phyloP scores from a whole-genome alignment of 108 stramenopile genomes.

The Schizochytrium sp. region DNA sequence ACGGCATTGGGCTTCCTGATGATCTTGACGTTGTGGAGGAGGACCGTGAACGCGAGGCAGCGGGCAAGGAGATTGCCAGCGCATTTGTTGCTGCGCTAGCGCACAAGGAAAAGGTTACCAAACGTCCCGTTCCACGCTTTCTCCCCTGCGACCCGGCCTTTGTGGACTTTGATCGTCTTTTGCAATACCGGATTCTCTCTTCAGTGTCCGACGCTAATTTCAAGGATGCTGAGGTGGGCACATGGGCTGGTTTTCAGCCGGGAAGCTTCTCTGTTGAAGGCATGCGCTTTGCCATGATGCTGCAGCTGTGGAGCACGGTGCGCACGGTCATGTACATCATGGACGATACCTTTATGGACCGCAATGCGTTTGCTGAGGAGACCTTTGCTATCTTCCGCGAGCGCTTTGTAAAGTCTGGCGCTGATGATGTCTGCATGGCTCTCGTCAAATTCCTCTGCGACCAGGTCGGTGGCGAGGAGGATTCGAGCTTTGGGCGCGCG shows the following conservation, averaged over 20 bases:
- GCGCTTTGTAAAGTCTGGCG: not conserved
- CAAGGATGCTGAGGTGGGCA: not conserved
- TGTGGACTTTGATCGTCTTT: not conserved
- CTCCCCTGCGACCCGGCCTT: slow-evolving; percentile 14
- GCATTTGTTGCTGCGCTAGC: not conserved
- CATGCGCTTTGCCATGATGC: not conserved
- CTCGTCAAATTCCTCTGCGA: not conserved
- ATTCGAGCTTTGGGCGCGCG: not conserved
- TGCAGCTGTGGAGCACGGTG: not conserved
- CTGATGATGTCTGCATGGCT: not conserved
- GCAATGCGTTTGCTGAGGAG: not conserved
- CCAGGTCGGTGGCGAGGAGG: not conserved
- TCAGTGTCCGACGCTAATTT: not conserved
- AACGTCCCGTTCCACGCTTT: not conserved
- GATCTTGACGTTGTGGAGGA: not conserved
- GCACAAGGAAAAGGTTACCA: not conserved
- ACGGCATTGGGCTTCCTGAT: slow-evolving; percentile 4
- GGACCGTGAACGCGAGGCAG: not conserved
- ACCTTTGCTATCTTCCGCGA: not conserved
- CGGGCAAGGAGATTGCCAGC: not conserved
- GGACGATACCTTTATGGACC: not conserved
- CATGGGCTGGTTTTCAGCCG: not conserved
- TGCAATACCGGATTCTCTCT: not conserved
- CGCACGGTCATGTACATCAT: not conserved
- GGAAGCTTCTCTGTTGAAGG: not conserved